phyloP scores from a whole-genome alignment of 257 asterid species.

The Mentha longifolia region DNA sequence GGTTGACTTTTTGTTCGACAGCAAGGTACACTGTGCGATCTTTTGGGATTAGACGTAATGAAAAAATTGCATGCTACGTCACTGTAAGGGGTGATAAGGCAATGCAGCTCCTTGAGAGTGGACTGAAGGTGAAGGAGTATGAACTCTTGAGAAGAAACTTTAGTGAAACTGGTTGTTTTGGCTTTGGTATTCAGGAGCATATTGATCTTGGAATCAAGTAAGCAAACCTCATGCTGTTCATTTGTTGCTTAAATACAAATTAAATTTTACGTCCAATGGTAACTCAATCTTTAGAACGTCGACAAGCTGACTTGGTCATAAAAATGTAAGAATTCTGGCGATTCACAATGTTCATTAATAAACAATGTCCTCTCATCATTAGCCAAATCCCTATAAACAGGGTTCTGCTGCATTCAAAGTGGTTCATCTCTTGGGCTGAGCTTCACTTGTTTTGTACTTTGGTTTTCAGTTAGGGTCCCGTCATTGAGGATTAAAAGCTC shows the following conservation, averaged over 20 bases:
- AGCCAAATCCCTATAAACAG: neutral
- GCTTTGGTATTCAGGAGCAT: slow-evolving; percentile 85
- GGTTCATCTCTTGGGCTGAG: neutral
- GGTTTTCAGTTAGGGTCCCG: too few species aligned
- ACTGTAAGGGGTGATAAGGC: slow-evolving; percentile 73
- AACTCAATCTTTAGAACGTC: neutral
- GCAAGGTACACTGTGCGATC: slow-evolving; percentile 85
- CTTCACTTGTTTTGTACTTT: neutral
- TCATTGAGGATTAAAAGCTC: neutral
- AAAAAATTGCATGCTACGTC: slow-evolving; percentile 75
- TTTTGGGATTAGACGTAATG: slow-evolving; percentile 77
- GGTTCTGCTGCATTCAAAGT: neutral
- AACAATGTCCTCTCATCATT: too few species aligned
- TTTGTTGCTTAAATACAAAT: neutral
- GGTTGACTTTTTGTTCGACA: slow-evolving; percentile 31
- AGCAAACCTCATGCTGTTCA: slow-evolving; percentile 27
- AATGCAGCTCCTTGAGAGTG: slow-evolving; percentile 73
- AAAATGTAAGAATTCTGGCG: neutral
- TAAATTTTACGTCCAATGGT: neutral
- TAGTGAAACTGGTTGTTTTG: slow-evolving; percentile 81
- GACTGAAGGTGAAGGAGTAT: slow-evolving; percentile 71
- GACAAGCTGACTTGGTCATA: too few species aligned
- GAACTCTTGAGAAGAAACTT: slow-evolving; percentile 67
- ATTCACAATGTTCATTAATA: neutral
- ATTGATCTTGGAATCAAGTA: slow-evolving; percentile 87